These are phyloP conservation scores for Candida ulmi DNA, from an alignment of 805 yeast species.

Conservation along the genomic window DNA sequence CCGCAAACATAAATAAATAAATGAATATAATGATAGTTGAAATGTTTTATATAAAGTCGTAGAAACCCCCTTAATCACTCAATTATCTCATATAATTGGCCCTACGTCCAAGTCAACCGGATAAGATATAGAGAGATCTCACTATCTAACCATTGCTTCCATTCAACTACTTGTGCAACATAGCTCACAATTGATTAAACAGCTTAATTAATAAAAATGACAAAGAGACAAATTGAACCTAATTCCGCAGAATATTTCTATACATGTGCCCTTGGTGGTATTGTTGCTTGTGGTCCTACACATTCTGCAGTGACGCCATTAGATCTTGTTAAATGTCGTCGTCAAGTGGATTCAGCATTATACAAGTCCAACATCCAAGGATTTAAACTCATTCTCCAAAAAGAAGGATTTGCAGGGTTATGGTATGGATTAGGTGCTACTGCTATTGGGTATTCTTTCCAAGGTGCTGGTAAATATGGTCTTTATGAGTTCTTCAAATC, in stretches of 20 bases:
- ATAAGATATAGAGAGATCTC: background rate
- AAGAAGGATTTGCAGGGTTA: conserved; percentile 70
- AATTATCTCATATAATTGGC: no score
- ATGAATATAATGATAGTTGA: background rate
- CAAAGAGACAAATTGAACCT: conserved; percentile 20
- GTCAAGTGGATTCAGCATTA: conserved; percentile 74
- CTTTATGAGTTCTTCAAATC: conserved; percentile 89
- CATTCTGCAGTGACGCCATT: conserved; percentile 91
- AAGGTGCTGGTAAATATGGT: conserved; percentile 97
- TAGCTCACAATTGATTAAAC: no score
- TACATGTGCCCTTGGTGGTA: conserved; percentile 58
- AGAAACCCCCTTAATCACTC: no score
- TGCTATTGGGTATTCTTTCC: conserved; percentile 85
- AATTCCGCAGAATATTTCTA: conserved; percentile 41
- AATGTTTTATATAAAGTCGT: no score
- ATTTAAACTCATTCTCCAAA: conserved; percentile 66
- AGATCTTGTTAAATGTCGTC: conserved; percentile 88
- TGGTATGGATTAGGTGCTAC: conserved; percentile 93
- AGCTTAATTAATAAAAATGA: no score
- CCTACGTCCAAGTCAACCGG: no score
- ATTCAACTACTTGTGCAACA: no score
- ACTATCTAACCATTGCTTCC: conserved; percentile 42
- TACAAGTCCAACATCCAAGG: conserved; percentile 79
- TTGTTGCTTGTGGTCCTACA: conserved; percentile 92
- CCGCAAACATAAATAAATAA: no score